phyloP scores from a whole-genome alignment of 768 basidiomycete species.

The Leucocoprinus birnbaumii region DNA sequence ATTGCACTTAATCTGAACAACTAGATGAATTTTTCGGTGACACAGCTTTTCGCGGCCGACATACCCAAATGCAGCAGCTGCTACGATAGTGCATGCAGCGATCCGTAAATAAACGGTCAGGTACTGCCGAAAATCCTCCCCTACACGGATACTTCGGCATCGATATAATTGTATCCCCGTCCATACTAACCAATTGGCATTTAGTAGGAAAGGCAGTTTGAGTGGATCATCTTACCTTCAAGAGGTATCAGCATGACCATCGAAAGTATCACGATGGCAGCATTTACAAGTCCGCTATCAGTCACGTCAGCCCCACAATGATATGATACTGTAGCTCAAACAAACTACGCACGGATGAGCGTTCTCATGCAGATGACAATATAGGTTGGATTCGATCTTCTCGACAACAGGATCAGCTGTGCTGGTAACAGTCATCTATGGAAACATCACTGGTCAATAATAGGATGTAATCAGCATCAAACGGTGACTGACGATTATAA shows the following conservation, averaged over 20 bases:
- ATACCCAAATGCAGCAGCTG: slow-evolving; percentile 3
- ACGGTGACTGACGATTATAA: slow-evolving; percentile 5
- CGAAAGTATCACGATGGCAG: slow-evolving; percentile 1
- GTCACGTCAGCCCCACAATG: not conserved
- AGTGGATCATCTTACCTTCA: not conserved
- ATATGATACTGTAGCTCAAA: not conserved
- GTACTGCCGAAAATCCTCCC: slow-evolving; percentile 6
- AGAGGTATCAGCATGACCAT: slow-evolving; percentile 8
- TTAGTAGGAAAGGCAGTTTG: not conserved
- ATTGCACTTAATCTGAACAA: not conserved
- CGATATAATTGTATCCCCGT: slow-evolving; percentile 7
- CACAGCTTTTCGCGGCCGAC: not conserved
- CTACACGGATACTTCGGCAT: not conserved
- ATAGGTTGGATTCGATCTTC: slow-evolving; percentile 6
- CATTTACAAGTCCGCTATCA: slow-evolving; percentile 1
- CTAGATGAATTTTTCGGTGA: not conserved
- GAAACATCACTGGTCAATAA: not conserved
- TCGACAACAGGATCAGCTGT: not conserved
- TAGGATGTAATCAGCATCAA: not conserved
- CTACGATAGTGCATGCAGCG: not conserved
- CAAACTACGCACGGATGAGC: not conserved
- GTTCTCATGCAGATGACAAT: slow-evolving; percentile 8
- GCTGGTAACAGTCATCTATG: not conserved
- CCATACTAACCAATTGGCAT: not conserved
- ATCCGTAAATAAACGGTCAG: slow-evolving; percentile 8